These are phyloP conservation scores for Didymella exigua DNA, from an alignment of 2,329 filamentous ascomycete genomes.

Conservation along the genomic window DNA sequence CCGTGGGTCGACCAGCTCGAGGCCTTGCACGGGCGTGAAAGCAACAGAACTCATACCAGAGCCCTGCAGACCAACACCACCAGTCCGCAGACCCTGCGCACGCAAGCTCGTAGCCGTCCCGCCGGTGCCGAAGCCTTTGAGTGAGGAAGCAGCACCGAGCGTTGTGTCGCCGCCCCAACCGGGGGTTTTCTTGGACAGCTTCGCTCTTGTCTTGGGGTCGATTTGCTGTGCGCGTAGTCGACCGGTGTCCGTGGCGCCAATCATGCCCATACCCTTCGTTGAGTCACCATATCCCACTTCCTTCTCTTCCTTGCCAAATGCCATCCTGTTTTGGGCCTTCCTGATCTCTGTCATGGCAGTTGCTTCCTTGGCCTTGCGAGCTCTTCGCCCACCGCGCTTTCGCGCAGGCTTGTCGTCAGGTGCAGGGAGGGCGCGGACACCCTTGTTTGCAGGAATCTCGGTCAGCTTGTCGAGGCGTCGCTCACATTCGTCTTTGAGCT, in stretches of 20 bases:
- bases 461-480: conserved; percentile 90
- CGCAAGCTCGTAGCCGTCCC: conserved; percentile 72
- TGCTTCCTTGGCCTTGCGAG: conserved; percentile 93
- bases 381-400: conserved; percentile 88
- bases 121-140: conserved; percentile 75
- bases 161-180: conserved; percentile 83
- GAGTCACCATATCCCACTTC: conserved; percentile 91
- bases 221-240: conserved; percentile 86
- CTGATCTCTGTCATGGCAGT: conserved; percentile 95
- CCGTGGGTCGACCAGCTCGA: conserved; percentile 95
- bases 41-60: conserved; percentile 82
- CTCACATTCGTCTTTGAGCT: conserved; percentile 80
- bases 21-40: conserved; percentile 91
- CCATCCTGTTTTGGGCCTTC: conserved; percentile 95
- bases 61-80: conserved; percentile 72
- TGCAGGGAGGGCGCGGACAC: conserved; percentile 81
- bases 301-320: conserved; percentile 92
- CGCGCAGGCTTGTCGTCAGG: conserved; percentile 94
- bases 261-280: conserved; percentile 92
- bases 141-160: conserved; percentile 63
- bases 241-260: conserved; percentile 86
- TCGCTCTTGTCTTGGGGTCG: conserved; percentile 90
- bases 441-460: conserved; percentile 88
- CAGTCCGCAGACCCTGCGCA: conserved; percentile 77
- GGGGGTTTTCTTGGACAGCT: conserved; percentile 92